Evolutionary conservation across 257 asterid genomes (phyloP), one percentile per base, ranked within the genome.

Genomic region (Orobanche coerulescens): DNA sequence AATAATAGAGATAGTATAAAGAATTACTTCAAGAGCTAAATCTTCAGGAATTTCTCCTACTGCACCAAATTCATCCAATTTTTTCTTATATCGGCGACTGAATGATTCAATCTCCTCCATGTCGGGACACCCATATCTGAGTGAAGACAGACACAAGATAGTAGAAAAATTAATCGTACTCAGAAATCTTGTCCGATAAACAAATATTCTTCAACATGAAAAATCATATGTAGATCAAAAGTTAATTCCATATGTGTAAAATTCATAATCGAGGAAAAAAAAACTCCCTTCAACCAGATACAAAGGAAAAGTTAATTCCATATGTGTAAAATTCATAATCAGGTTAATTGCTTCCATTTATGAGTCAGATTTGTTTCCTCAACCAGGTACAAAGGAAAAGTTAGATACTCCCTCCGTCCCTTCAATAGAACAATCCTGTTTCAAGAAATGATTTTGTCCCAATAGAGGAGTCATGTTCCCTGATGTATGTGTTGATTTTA

Each of bases 91-190:
- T 37, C 67, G 62, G 63, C 83, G 95, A 68, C 84, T 76, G 82
- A 86, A 88, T 54, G 80, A 71, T 73, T 84, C 94, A 2, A 92
- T 80, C 56, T 84, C 95, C 31, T 86, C 96, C 75, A 84, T 76
- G 68, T 78, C 39, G 14, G 96, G 98, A 60, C 95, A 88, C 33
- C 98, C 95, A 49, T 79, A 88, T 34, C 98, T 92, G 81, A 69
- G 18, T 33, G 4, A 44, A 65, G 46, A 55, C 55, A 50, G 67
- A 40, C 1, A 33, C 1, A 33, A 46, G 59, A 52, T 12, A 64
- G 36, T 11, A 42, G 66, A 68, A 66, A 50, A 2, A 26, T 14
- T 53, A 4, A 22, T 33, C 28, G 26, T 50, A 19, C 14, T 44
- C 1, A n/a, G 48, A 13, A 44, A 60, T 34, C 19, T 7, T 12